phyloP scores from a whole-genome alignment of 2,329 filamentous ascomycete species.

The Pseudopithomyces chartarum region DNA sequence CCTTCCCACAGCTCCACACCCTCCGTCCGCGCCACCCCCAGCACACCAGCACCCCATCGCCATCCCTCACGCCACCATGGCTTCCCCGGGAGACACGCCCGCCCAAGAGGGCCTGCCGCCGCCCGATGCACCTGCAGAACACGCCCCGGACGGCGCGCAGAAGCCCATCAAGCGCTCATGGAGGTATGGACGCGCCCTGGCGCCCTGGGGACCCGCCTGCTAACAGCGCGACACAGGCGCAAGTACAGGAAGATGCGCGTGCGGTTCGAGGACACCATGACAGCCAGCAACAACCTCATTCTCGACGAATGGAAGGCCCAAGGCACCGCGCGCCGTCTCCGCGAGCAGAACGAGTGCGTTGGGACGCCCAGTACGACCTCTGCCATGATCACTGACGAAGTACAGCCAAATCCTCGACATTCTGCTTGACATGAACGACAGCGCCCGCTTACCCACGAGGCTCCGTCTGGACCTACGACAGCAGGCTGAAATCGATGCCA shows the following conservation, averaged over 20 bases:
- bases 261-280: conserved; percentile 76
- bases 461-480: conserved; percentile 73
- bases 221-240: conserved; percentile 58
- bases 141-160: conserved; percentile 25
- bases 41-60: neutral
- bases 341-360: conserved; percentile 88
- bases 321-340: conserved; percentile 79
- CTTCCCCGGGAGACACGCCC: conserved; percentile 27
- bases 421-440: conserved; percentile 87
- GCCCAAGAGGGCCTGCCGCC: conserved; percentile 6
- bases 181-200: conserved; percentile 35
- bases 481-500: conserved; percentile 42
- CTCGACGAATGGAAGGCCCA: conserved; percentile 80
- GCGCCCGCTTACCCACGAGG: conserved; percentile 73
- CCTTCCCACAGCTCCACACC: neutral
- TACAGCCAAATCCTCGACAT: conserved; percentile 83
- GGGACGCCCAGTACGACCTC: neutral
- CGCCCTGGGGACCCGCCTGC: conserved; percentile 7
- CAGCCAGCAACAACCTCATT: conserved; percentile 81
- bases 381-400: conserved; percentile 9
- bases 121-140: conserved; percentile 5
- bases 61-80: conserved; percentile 27
- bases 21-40: conserved; percentile 1
- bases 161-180: conserved; percentile 45
- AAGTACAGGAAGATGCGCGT: conserved; percentile 94